phyloP scores from a whole-genome alignment of 2,329 filamentous ascomycete genomes.

The Nemania bipapillata region DNA sequence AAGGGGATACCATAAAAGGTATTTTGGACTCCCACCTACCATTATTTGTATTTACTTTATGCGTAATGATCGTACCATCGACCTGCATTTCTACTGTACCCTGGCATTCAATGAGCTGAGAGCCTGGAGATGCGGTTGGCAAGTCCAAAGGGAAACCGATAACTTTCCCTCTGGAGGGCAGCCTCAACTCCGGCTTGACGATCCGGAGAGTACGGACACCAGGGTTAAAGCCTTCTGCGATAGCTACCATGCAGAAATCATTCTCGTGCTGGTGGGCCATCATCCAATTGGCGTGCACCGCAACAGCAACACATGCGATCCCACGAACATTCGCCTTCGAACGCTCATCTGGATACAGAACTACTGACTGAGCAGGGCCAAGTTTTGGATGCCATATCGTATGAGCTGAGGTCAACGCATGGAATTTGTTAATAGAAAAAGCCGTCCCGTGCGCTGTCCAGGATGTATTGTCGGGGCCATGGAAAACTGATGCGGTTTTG shows the following conservation, averaged over 20 bases:
- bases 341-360: conserved; percentile 4
- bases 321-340: neutral
- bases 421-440: neutral
- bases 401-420: conserved; percentile 4
- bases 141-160: conserved; percentile 11
- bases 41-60: neutral
- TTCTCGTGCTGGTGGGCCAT: neutral
- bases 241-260: conserved; percentile 16
- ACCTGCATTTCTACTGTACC: neutral
- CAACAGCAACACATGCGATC: neutral
- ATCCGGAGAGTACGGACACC: neutral
- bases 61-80: neutral
- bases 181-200: neutral
- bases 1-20: neutral
- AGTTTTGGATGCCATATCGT: neutral
- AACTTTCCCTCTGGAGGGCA: neutral
- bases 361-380: neutral
- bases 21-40: neutral
- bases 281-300: neutral
- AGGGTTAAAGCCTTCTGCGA: neutral
- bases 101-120: neutral
- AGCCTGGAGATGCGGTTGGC: neutral
- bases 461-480: neutral
- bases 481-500: neutral
- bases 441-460: neutral